Conservation (phyloP, 2,329 filamentous ascomycete species). For the Neofusicoccum umdonicola region DNA sequence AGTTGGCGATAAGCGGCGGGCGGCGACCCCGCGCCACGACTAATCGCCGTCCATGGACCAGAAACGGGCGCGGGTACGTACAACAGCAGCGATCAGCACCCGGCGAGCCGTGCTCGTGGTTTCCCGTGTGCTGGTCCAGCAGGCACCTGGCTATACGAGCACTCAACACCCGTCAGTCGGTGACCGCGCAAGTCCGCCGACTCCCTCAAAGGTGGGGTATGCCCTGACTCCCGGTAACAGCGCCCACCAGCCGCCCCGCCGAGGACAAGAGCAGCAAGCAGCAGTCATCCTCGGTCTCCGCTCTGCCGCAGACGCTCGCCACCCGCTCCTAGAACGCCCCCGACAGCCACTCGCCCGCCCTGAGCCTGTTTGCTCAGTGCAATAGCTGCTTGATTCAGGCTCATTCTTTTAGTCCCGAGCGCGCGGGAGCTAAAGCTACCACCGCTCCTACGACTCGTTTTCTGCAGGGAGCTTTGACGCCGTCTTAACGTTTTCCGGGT, state of each 20-base stretch:
- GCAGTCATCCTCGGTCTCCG: not conserved
- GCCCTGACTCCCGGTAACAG: not conserved
- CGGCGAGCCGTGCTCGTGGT: not conserved
- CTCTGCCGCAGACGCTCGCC: too few species aligned
- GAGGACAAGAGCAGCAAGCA: not conserved
- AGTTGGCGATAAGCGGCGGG: not conserved
- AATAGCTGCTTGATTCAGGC: not conserved
- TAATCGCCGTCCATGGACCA: not conserved
- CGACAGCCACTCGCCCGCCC: too few species aligned
- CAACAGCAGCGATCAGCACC: not conserved
- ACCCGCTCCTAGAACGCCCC: too few species aligned
- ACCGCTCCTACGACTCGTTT: not conserved
- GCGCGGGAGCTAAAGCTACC: not conserved
- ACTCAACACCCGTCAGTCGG: not conserved
- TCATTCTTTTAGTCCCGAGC: not conserved
- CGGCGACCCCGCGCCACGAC: not conserved
- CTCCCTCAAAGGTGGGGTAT: constrained; percentile 1
- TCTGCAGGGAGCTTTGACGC: not conserved
- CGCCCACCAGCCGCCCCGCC: not conserved
- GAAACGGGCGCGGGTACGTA: not conserved
- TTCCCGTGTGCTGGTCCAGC: not conserved
- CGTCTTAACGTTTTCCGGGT: not conserved
- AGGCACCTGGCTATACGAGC: not conserved
- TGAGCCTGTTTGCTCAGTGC: not conserved
- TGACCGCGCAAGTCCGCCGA: not conserved